Base-by-base conservation (phyloP, 805 yeast species). In the Sugiyamaella qingdaonensis region DNA sequence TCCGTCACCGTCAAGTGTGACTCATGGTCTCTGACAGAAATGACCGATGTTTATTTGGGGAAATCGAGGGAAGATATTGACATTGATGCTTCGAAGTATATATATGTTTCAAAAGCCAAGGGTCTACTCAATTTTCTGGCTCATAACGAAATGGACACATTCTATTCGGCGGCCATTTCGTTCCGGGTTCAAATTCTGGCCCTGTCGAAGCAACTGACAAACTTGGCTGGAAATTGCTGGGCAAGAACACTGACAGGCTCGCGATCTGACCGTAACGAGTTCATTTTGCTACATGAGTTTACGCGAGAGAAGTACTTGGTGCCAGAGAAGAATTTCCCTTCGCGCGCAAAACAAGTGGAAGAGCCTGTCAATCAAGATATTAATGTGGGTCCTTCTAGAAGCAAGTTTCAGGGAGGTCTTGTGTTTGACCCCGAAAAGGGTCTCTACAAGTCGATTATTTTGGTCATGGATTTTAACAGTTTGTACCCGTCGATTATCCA, bases 391-490 rank as follows among this genome's bases (percentile, higher is more conserved):
- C 58, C 55, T 2, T 41, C 53, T 11, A 57, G 49, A 31, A 37
- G 48, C 14, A 87, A 87, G 65, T 89, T 73, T 67, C 88, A 86
- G 66, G 97, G 97, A 76, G 97, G 99, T 67, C 77, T 89, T 59
- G 99, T 94, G 31, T 88, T 94, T 69, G 99, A 94, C 58, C 99
- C 99, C 0, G 97, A 88, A 64, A 89, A 86, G 66, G 99, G 99
- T 1, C 74, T 94, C 39, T 96, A 92, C 66, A 89, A 88, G 65
- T 86, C 88, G 59, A 88, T 85, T 66, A 80, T 90, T 2, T 72
- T 94, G 57, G 99, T 94, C 19, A 91, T 94, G 98, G 99, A 94
- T 73, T 94, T 94, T 84, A 94, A 94, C 72, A 89, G 97, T 47
- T 78, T 94, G 73, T 94, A 94, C 66, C 99, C 99, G 9, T 88